Conservation (phyloP, 1,284 basidiomycete species). For the Bondarzewia mesenterica region DNA sequence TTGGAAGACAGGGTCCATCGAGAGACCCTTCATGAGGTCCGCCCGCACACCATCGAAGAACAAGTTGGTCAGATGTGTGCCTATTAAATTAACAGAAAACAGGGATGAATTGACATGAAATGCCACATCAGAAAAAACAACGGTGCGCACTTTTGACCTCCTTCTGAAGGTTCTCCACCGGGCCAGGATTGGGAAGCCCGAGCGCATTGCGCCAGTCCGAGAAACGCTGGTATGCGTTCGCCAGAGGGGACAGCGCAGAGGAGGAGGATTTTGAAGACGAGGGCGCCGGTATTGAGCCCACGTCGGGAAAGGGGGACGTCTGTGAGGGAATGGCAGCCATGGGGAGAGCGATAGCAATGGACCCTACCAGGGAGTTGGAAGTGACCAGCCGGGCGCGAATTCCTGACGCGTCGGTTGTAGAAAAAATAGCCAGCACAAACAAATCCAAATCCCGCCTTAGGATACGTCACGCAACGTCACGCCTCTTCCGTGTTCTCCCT, state of each 20-base stretch:
- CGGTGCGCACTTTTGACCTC: conserved; percentile 70
- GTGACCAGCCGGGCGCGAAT: background rate
- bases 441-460: background rate
- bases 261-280: conserved; percentile 16
- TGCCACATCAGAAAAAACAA: background rate
- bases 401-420: background rate
- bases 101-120: background rate
- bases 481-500: background rate
- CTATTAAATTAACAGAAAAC: conserved; percentile 32
- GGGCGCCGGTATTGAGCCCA: conserved; percentile 5
- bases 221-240: conserved; percentile 64
- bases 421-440: conserved; percentile 4
- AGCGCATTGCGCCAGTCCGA: conserved; percentile 74
- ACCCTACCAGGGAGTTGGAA: background rate
- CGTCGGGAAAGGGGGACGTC: conserved; percentile 2
- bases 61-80: conserved; percentile 89
- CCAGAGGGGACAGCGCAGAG: conserved; percentile 39
- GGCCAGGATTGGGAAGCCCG: conserved; percentile 82
- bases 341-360: background rate
- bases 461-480: background rate
- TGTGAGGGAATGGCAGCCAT: conserved; percentile 10
- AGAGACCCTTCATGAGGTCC: conserved; percentile 92
- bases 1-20: conserved; percentile 93
- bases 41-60: conserved; percentile 96
- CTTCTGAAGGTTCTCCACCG: conserved; percentile 84